phyloP scores from a whole-genome alignment of 2,329 filamentous ascomycete species.

The Alternaria brassicae region DNA sequence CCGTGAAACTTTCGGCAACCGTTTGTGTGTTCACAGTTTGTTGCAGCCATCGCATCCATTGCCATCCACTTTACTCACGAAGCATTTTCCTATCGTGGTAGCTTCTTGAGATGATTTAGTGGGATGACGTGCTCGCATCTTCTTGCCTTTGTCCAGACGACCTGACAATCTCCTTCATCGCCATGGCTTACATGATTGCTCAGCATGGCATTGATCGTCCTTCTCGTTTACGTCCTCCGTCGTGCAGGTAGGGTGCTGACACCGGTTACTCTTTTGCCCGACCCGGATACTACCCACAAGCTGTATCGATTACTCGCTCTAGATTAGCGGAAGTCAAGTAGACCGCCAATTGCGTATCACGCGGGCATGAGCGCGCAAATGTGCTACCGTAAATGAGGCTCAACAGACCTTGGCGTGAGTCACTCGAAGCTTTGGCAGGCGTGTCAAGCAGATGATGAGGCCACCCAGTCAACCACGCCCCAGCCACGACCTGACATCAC shows the following conservation, averaged over 20 bases:
- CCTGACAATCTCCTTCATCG: background rate
- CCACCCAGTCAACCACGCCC: slow-evolving; percentile 4
- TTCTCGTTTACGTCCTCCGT: background rate
- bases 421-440: background rate
- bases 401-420: slow-evolving; percentile 1
- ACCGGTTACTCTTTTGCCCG: slow-evolving; percentile 2
- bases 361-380: background rate
- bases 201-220: slow-evolving; percentile 3
- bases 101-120: background rate
- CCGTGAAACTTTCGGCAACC: background rate
- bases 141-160: background rate
- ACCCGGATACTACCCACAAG: background rate
- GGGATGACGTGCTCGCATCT: background rate
- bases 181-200: slow-evolving; percentile 6
- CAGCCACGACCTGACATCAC: slow-evolving; percentile 19
- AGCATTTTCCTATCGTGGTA: background rate
- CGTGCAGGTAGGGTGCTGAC: slow-evolving; percentile 7
- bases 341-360: background rate
- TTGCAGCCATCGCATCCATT: background rate
- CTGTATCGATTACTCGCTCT: background rate
- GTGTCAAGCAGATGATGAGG: slow-evolving; percentile 8
- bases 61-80: background rate
- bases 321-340: background rate
- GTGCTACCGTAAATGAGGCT: background rate
- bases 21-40: background rate